Base-by-base conservation (phyloP, 257 asterid species). In the Mitragyna speciosa region DNA sequence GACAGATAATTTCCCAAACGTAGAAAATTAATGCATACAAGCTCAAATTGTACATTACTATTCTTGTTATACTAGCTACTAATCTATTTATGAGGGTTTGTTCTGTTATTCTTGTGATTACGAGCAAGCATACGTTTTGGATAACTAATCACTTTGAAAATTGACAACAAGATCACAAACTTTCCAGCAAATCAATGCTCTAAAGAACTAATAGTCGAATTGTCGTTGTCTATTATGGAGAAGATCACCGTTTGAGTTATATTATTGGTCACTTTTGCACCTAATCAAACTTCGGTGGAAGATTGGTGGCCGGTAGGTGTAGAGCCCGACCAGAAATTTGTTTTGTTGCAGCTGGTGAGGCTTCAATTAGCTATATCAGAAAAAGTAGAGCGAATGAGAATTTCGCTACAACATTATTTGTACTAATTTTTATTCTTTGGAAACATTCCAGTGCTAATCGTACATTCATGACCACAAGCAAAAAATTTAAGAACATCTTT, bases 221-320 rank as follows among this genome's bases (percentile, higher is more conserved):
- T 14, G 12, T 56, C n/a, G 24, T 24, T 61, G 9, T 24, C 16
- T 61, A 61, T 58, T 1, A 24, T 7, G 28, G 12, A 24, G 0
- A 61, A 61, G 31, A 24, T n/a, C 3, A 14, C 33, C 67, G 9
- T 61, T 61, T n/a, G 67, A 61, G 67, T n/a, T 22, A 0, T 16
- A 61, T 59, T 8, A 9, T 59, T 9, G 3, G 28, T 59, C 11
- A 3, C 66, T 9, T 24, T 4, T 24, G 10, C n/a, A 24, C 10
- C 12, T 2, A n/a, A 61, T 61, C 67, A 61, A 12, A 75, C 2
- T 63, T 43, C 28, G 47, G 58, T 63, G 43, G 72, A 76, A 63
- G 58, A 63, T 76, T 45, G 79, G 71, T 76, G 26, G 31, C 33
- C 16, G 72, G 79, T 76, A 61, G 79, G 79, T 76, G 51, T 59